Percentiles rank a stretch among this genome's conserved stretches.
These are phyloP conservation scores for Ophiocordyceps camponoti-floridani DNA, from an alignment of 2,329 filamentous ascomycete species.

Conservation along the genomic window DNA sequence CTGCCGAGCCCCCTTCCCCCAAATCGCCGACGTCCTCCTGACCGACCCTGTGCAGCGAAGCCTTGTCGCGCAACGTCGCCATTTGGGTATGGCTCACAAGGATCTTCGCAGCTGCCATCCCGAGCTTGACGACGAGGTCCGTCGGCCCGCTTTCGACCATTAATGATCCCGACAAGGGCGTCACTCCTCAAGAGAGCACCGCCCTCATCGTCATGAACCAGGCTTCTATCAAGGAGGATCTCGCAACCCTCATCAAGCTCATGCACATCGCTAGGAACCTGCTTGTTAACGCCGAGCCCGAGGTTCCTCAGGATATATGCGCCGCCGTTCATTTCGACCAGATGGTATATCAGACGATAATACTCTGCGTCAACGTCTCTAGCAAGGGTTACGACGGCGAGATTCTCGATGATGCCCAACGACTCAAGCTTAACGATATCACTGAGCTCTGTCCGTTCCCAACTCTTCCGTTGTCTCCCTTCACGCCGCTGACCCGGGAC, in stretches of 20 bases:
- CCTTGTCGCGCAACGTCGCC: conserved; percentile 41
- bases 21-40: background rate
- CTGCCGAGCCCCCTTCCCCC: conserved; percentile 3
- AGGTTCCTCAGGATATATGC: conserved; percentile 48
- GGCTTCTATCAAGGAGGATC: conserved; percentile 39
- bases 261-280: conserved; percentile 50
- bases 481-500: background rate
- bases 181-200: conserved; percentile 44
- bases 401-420: conserved; percentile 37
- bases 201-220: conserved; percentile 46
- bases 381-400: conserved; percentile 51
- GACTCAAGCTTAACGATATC: conserved; percentile 40
- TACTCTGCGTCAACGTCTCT: conserved; percentile 47
- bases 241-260: conserved; percentile 46
- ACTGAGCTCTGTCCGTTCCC: conserved; percentile 40
- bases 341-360: conserved; percentile 47
- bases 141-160: conserved; percentile 35
- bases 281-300: conserved; percentile 44
- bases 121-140: conserved; percentile 39
- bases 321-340: conserved; percentile 46
- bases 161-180: conserved; percentile 34
- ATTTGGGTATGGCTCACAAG: conserved; percentile 48
- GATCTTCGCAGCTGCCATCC: conserved; percentile 43
- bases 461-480: background rate
- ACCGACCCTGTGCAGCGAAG: conserved; percentile 24